Conservation (phyloP, 2,329 filamentous ascomycete species). For the Bipolaris oryzae region DNA sequence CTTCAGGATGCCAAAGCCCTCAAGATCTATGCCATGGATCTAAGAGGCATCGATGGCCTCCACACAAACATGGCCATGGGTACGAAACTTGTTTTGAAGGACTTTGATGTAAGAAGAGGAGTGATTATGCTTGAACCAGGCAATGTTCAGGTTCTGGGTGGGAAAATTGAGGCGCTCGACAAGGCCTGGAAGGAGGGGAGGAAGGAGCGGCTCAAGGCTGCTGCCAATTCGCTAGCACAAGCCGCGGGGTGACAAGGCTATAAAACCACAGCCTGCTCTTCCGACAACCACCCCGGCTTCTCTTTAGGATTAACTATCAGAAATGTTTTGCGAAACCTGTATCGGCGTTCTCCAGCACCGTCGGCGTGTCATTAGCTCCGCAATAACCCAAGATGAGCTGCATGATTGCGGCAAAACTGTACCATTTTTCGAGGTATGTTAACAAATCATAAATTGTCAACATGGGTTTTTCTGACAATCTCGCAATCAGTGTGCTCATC, state of each 20-base stretch:
- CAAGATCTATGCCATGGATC: slow-evolving; percentile 76
- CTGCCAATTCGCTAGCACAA: slow-evolving; percentile 47
- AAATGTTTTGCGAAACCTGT: slow-evolving; percentile 4
- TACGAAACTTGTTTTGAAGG: slow-evolving; percentile 75
- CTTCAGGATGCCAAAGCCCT: slow-evolving; percentile 74
- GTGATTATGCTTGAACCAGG: slow-evolving; percentile 76
- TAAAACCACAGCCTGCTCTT: background rate
- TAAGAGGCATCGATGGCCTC: slow-evolving; percentile 69
- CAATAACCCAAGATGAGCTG: no score
- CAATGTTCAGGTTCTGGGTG: slow-evolving; percentile 76
- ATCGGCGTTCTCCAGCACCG: background rate
- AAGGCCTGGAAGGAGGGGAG: slow-evolving; percentile 75
- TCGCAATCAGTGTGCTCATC: background rate
- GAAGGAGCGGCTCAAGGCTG: slow-evolving; percentile 70
- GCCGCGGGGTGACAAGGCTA: background rate
- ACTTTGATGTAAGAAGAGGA: slow-evolving; percentile 73
- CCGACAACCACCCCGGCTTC: background rate
- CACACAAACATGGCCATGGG: slow-evolving; percentile 75
- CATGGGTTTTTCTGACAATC: background rate
- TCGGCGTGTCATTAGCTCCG: background rate
- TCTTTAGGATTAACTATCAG: background rate
- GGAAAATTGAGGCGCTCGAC: slow-evolving; percentile 83
- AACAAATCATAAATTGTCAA: background rate
- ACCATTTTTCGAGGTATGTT: background rate
- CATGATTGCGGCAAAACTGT: no score